These are phyloP conservation scores for Ogataea saltuana DNA, from an alignment of 805 yeast species.

Conservation along the genomic window DNA sequence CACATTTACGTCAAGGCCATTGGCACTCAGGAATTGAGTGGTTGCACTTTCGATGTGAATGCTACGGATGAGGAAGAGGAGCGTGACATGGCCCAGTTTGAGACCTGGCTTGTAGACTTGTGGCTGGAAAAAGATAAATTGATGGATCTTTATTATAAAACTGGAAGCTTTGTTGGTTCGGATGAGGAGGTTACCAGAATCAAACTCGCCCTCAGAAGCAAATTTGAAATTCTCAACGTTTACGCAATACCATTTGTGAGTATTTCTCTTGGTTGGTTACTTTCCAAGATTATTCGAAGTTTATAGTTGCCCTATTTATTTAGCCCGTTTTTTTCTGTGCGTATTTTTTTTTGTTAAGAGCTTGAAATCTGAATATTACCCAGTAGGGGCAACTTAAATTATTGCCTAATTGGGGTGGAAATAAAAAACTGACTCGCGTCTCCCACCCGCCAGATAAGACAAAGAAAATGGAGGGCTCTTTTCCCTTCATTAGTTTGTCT, in stretches of 20 bases:
- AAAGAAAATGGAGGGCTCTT: no score
- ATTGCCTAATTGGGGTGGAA: neutral
- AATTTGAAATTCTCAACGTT: conserved; percentile 30
- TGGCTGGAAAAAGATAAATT: conserved; percentile 81
- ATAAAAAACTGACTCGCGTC: neutral
- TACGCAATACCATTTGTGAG: conserved; percentile 28
- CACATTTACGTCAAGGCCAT: conserved; percentile 65
- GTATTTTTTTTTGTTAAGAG: neutral
- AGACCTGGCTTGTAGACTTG: conserved; percentile 67
- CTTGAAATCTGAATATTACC: neutral
- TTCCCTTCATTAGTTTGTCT: no score
- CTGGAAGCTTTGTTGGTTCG: conserved; percentile 49
- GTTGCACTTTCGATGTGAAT: conserved; percentile 43
- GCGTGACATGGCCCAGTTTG: conserved; percentile 50
- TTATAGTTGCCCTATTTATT: neutral
- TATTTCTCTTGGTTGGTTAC: conserved; percentile 1
- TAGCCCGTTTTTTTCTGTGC: neutral
- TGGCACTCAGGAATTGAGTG: conserved; percentile 36
- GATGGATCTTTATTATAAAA: conserved; percentile 59
- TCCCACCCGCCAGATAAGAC: no score
- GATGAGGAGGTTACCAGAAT: conserved; percentile 22
- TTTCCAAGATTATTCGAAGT: neutral
- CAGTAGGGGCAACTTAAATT: no score
- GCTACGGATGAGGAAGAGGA: conserved; percentile 43
- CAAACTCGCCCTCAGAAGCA: conserved; percentile 25